These are phyloP conservation scores for Tulasnella sp. DNA, from an alignment of 768 basidiomycete species.

Conservation along the genomic window DNA sequence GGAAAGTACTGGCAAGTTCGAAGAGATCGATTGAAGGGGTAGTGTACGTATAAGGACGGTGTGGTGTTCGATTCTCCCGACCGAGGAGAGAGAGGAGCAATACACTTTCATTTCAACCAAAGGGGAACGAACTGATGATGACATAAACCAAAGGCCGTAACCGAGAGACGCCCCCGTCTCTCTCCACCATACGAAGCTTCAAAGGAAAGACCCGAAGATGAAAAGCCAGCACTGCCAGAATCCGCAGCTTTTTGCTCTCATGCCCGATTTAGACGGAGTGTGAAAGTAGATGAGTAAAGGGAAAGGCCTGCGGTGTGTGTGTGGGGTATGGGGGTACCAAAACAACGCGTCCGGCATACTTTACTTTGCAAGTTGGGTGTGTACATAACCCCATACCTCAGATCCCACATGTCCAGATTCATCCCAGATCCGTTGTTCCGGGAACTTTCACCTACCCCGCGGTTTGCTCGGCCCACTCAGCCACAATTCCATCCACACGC, in stretches of 20 bases:
- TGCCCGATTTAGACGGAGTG: neutral
- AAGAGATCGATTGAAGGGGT: neutral
- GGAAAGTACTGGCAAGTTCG: neutral
- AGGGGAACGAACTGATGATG: neutral
- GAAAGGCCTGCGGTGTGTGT: neutral
- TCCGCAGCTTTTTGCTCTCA: neutral
- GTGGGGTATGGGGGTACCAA: neutral
- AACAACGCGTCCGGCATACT: neutral
- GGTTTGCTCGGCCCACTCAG: neutral
- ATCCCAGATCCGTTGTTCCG: neutral
- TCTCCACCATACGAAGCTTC: neutral
- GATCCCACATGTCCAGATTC: conserved; percentile 1
- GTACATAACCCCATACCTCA: conserved; percentile 4
- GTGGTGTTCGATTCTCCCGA: neutral
- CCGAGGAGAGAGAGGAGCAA: neutral
- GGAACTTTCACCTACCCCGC: neutral
- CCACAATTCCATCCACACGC: neutral
- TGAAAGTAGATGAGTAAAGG: neutral
- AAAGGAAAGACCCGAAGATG: neutral
- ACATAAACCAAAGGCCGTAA: neutral
- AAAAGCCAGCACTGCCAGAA: neutral
- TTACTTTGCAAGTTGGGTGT: neutral
- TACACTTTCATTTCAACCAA: neutral
- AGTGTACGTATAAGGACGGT: neutral
- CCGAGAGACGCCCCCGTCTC: neutral